phyloP scores from a whole-genome alignment of 2,329 filamentous ascomycete genomes.

The Dothistroma septosporum region DNA sequence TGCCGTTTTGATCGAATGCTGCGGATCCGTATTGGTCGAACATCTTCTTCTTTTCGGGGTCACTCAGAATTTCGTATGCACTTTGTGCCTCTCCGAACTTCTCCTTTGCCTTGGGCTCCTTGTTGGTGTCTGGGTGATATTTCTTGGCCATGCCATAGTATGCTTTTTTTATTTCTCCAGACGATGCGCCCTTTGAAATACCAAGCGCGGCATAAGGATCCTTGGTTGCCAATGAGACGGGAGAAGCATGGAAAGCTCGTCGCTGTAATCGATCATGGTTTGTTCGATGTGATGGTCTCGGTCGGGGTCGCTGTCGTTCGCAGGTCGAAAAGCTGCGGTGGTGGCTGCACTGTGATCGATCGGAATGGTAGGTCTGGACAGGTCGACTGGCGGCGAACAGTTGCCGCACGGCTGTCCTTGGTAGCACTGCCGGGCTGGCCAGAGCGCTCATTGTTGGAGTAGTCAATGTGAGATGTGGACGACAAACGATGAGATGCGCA shows the following conservation, averaged over 20 bases:
- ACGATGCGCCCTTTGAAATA: constrained; percentile 73
- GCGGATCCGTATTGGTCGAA: constrained; percentile 87
- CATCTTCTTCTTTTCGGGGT: constrained; percentile 86
- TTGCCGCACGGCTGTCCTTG: constrained; percentile 34
- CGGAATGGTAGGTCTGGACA: constrained; percentile 18
- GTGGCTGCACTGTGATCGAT: constrained; percentile 18
- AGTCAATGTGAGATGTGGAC: background rate
- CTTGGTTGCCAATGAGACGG: constrained; percentile 49
- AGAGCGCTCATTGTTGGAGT: constrained; percentile 32
- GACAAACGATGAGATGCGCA: background rate
- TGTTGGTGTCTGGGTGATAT: constrained; percentile 96
- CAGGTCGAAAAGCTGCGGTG: constrained; percentile 12
- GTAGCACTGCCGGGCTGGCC: constrained; percentile 33
- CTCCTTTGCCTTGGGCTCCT: constrained; percentile 87
- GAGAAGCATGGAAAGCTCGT: constrained; percentile 57
- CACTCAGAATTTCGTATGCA: constrained; percentile 89
- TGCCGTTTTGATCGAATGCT: constrained; percentile 59
- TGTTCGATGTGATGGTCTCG: constrained; percentile 15
- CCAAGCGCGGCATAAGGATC: constrained; percentile 88
- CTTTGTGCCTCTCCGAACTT: constrained; percentile 90
- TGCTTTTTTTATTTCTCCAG: constrained; percentile 92
- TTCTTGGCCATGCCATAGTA: constrained; percentile 98
- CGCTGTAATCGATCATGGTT: constrained; percentile 29
- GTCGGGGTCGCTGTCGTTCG: constrained; percentile 16
- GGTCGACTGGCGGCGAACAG: constrained; percentile 32